These are phyloP conservation scores for Didymella arachidicola DNA, from an alignment of 2,329 filamentous ascomycete genomes.

Conservation along the genomic window DNA sequence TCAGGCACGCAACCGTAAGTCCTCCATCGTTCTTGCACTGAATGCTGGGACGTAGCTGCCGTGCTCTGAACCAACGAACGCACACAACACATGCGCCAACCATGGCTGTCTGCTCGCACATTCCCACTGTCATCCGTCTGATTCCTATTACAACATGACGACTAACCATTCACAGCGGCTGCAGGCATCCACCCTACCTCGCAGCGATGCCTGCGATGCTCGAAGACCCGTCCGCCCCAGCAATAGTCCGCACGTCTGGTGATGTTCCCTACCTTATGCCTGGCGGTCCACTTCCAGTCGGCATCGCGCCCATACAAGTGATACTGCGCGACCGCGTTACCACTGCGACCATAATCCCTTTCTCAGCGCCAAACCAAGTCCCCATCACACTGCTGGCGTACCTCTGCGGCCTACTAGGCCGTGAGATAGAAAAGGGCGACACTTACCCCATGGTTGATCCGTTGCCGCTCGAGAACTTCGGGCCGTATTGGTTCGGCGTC, in stretches of 20 bases:
- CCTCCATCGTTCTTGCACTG: constrained; percentile 7
- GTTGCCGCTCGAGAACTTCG: constrained; percentile 77
- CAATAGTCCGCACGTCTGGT: constrained; percentile 74
- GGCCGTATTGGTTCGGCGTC: constrained; percentile 88
- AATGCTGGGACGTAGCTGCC: neutral
- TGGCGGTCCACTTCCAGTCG: constrained; percentile 69
- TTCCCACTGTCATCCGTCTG: neutral
- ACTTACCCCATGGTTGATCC: constrained; percentile 88
- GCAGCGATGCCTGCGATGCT: constrained; percentile 76
- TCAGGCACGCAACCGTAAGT: constrained; percentile 18
- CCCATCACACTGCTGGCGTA: constrained; percentile 77
- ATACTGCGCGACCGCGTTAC: constrained; percentile 85
- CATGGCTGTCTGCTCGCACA: neutral
- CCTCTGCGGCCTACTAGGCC: constrained; percentile 83
- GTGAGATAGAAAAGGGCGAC: constrained; percentile 90
- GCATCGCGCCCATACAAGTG: constrained; percentile 77
- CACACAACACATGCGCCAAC: neutral
- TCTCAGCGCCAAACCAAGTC: constrained; percentile 78
- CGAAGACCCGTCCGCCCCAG: constrained; percentile 75
- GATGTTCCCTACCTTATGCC: constrained; percentile 69
- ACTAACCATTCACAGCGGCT: constrained; percentile 12
- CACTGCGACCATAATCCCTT: constrained; percentile 82
- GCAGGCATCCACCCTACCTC: constrained; percentile 7
- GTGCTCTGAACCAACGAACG: neutral
- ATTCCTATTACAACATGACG: neutral